These are phyloP conservation scores for Arabidopsis suecica DNA, from an alignment of 345 rosid species.

Conservation along the genomic window DNA sequence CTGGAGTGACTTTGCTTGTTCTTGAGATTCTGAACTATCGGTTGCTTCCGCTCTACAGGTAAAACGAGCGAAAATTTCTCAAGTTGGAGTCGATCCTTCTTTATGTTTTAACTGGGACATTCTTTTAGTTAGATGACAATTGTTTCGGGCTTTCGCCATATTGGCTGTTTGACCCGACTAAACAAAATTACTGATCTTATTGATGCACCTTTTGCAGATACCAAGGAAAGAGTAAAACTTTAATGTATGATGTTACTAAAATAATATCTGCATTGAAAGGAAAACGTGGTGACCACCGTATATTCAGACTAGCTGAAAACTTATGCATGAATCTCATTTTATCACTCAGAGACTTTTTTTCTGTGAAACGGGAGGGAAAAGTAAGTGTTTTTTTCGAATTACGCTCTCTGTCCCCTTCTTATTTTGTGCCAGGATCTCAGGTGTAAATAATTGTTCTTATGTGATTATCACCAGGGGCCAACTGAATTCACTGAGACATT, in stretches of 20 bases:
- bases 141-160: slow-evolving; percentile 3
- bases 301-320: slow-evolving; percentile 92
- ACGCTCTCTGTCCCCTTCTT: slow-evolving; percentile 17
- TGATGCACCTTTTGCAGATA: slow-evolving; percentile 60
- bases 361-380: slow-evolving; percentile 95
- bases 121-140: slow-evolving; percentile 14
- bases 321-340: slow-evolving; percentile 91
- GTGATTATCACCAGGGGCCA: slow-evolving; percentile 73
- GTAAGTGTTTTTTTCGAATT: slow-evolving; percentile 47
- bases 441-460: slow-evolving; percentile 22
- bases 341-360: slow-evolving; percentile 88
- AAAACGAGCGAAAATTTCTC: slow-evolving; percentile 11
- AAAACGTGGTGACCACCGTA: slow-evolving; percentile 97
- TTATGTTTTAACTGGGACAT: slow-evolving; percentile 13
- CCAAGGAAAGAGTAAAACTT: slow-evolving; percentile 86
- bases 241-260: slow-evolving; percentile 96
- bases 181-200: slow-evolving; percentile 25
- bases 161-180: slow-evolving; percentile 23
- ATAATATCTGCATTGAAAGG: slow-evolving; percentile 89
- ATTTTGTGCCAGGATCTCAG: slow-evolving; percentile 28
- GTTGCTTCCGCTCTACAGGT: slow-evolving; percentile 98
- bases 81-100: slow-evolving; percentile 23
- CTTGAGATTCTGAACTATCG: slow-evolving; percentile 94
- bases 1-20: slow-evolving; percentile 87
- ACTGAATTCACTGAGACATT: slow-evolving; percentile 97